Evolutionary conservation across 1,284 basidiomycete genomes (phyloP).

Genomic region (Trametes sp.): DNA sequence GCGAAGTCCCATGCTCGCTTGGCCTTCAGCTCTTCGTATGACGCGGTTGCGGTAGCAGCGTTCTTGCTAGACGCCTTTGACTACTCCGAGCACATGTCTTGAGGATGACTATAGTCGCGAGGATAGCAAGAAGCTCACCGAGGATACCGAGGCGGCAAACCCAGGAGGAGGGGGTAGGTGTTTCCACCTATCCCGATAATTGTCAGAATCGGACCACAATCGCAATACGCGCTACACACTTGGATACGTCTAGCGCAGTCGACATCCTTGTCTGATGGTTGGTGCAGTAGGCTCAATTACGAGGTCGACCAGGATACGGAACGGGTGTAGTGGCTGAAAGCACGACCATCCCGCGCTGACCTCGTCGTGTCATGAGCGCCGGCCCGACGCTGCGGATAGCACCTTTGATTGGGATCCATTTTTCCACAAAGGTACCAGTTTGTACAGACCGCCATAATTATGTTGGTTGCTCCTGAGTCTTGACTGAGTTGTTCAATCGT

Average conservation of each 20-base stretch:
- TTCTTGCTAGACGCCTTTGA: slow-evolving; percentile 52
- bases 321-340: neutral
- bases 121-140: too few species aligned
- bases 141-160: slow-evolving; percentile 50
- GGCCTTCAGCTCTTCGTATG: slow-evolving; percentile 75
- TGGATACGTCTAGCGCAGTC: slow-evolving; percentile 19
- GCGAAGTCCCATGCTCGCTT: slow-evolving; percentile 91
- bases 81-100: slow-evolving; percentile 40
- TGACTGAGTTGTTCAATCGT: too few species aligned
- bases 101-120: too few species aligned
- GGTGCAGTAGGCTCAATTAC: neutral
- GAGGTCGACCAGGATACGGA: neutral
- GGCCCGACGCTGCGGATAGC: slow-evolving; percentile 9
- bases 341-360: too few species aligned
- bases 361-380: slow-evolving; percentile 1
- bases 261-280: slow-evolving; percentile 7
- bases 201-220: neutral
- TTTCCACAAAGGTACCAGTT: neutral
- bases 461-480: too few species aligned
- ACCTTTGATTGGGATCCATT: neutral
- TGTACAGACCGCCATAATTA: too few species aligned
- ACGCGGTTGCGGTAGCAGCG: slow-evolving; percentile 44
- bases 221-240: slow-evolving; percentile 21
- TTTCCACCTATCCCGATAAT: slow-evolving; percentile 54
- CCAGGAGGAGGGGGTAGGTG: slow-evolving; percentile 69